phyloP scores from a whole-genome alignment of 192 early-diverging fungal species.

The Entomortierella chlamydospora region DNA sequence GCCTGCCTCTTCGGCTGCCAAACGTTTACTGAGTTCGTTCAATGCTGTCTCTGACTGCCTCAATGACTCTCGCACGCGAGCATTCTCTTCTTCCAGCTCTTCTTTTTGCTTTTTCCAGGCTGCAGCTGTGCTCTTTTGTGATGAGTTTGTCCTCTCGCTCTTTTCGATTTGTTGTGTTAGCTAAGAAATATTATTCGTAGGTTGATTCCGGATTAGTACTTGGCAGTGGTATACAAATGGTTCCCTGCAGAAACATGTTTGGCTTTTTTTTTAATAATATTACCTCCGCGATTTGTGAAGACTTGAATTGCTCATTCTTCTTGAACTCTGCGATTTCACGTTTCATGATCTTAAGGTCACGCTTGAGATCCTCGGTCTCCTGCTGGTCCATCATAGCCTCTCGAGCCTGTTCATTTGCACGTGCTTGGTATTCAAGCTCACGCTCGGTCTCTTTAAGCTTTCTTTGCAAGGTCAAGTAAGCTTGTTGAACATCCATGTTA shows the following conservation, averaged over 20 bases:
- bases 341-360: constrained; percentile 22
- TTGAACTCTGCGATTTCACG: constrained; percentile 29
- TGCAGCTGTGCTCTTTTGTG: constrained; percentile 33
- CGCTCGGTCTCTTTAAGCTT: constrained; percentile 26
- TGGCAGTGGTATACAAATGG: too few relatives aligned
- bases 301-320: constrained; percentile 23
- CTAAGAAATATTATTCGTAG: background rate
- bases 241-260: background rate
- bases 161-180: constrained; percentile 39
- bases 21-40: constrained; percentile 10
- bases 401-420: constrained; percentile 29
- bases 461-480: constrained; percentile 23
- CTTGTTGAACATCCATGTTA: constrained; percentile 26
- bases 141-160: constrained; percentile 30
- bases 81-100: constrained; percentile 38
- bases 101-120: constrained; percentile 35
- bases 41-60: constrained; percentile 19
- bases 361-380: constrained; percentile 26
- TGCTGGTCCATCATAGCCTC: constrained; percentile 40
- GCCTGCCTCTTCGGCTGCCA: constrained; percentile 13
- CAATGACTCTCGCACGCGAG: constrained; percentile 21
- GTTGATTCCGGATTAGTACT: too few relatives aligned
- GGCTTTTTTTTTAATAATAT: background rate
- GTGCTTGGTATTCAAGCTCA: constrained; percentile 36
- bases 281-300: constrained; percentile 39